Evolutionary conservation across 306 rosid species (phyloP).

Genomic region (Inga laurina): DNA sequence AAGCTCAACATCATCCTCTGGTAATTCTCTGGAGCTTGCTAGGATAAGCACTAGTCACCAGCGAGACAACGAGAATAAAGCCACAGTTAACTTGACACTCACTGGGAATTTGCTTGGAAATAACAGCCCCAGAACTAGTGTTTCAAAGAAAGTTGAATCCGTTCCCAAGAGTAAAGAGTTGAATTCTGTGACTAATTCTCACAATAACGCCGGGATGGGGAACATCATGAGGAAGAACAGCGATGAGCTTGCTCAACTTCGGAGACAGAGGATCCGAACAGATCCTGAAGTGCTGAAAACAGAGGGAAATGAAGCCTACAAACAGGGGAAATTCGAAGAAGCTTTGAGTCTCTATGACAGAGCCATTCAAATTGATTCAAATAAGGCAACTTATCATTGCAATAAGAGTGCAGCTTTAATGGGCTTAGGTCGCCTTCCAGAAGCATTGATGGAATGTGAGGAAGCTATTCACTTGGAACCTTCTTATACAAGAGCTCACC

Average conservation of each 20-base stretch:
- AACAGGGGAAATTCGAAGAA: slow-evolving; percentile 60
- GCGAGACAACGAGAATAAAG: slow-evolving; percentile 39
- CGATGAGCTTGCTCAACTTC: slow-evolving; percentile 45
- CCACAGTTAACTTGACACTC: slow-evolving; percentile 47
- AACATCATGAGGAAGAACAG: slow-evolving; percentile 73
- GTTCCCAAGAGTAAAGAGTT: slow-evolving; percentile 34
- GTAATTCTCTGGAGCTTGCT: slow-evolving; percentile 45
- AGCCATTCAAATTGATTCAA: slow-evolving; percentile 75
- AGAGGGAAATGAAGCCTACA: slow-evolving; percentile 89
- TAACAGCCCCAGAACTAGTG: slow-evolving; percentile 49
- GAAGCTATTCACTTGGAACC: slow-evolving; percentile 84
- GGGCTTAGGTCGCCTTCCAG: slow-evolving; percentile 54
- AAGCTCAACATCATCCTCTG: slow-evolving; percentile 68
- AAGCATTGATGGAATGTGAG: slow-evolving; percentile 66
- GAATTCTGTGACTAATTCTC: slow-evolving; percentile 22
- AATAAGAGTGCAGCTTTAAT: slow-evolving; percentile 90
- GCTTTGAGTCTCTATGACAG: slow-evolving; percentile 73
- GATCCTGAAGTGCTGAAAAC: slow-evolving; percentile 80
- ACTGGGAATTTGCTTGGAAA: slow-evolving; percentile 47
- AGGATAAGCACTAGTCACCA: slow-evolving; percentile 42
- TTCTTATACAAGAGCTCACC: slow-evolving; percentile 79
- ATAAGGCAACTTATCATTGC: slow-evolving; percentile 70
- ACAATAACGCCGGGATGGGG: slow-evolving; percentile 57
- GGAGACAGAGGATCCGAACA: slow-evolving; percentile 41
- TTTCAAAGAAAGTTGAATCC: slow-evolving; percentile 21